Conservation (phyloP, 2,329 filamentous ascomycete species). For the Magnaporthiopsis poae region DNA sequence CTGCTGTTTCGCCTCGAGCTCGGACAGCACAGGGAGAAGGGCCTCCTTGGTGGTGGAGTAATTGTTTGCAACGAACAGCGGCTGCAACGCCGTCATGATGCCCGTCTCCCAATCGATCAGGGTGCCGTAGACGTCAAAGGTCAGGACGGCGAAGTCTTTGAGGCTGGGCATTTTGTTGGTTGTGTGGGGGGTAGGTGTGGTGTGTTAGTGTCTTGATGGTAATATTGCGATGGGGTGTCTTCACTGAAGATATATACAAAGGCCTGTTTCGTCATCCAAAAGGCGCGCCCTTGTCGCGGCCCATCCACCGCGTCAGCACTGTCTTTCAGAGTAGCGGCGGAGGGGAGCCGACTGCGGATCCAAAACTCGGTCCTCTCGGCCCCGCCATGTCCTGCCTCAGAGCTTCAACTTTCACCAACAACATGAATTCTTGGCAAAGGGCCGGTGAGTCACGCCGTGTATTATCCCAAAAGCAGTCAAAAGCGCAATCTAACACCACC, state of each 20-base stretch:
- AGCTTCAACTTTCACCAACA: too few relatives aligned
- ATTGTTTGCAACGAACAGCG: conserved; percentile 28
- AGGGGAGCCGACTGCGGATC: conserved; percentile 11
- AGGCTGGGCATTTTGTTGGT: conserved; percentile 6
- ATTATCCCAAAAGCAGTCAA: background rate
- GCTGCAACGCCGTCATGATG: conserved; percentile 42
- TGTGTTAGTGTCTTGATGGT: background rate
- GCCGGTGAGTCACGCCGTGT: too few relatives aligned
- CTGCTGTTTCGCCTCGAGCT: conserved; percentile 40
- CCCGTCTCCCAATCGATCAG: conserved; percentile 71
- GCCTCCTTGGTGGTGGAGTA: conserved; percentile 9
- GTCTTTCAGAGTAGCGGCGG: too few relatives aligned
- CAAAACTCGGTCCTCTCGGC: conserved; percentile 44
- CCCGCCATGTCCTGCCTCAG: too few relatives aligned
- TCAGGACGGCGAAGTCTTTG: conserved; percentile 34
- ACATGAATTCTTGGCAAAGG: too few relatives aligned
- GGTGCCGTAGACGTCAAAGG: conserved; percentile 73
- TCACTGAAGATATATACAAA: too few relatives aligned
- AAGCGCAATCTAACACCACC: conserved; percentile 51
- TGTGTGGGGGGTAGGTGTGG: background rate
- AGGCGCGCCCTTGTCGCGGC: too few relatives aligned
- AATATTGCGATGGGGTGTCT: too few relatives aligned
- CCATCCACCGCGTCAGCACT: too few relatives aligned
- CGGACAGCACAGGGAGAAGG: conserved; percentile 29
- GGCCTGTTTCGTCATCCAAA: too few relatives aligned